Base-by-base conservation (phyloP, 495 filamentous ascomycete genomes). In the Aspergillus biplanus region DNA sequence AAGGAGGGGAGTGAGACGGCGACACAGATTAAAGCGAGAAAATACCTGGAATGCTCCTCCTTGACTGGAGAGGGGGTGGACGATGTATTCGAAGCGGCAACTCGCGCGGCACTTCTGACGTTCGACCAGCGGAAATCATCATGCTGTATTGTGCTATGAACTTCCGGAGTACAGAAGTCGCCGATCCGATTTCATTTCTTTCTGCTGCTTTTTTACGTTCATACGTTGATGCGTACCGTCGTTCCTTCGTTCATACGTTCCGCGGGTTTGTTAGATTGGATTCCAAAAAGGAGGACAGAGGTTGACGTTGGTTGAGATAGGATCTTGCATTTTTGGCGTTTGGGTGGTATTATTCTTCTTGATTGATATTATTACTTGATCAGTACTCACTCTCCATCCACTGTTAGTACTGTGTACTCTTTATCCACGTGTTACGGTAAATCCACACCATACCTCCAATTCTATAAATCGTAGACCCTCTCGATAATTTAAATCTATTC, bases 81-180 rank as follows among this genome's bases (percentile, higher is more conserved):
- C 75, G 95, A 99, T 77, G 95, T 99, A 12, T 99, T 99, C 71
- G 95, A 99, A 73, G 95, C 95, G 33, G 95, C 95, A 8, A 99
- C 95, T 58, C 85, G 95, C 70, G 94, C 95, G n/a, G 93, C 95
- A 33, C 80, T 99, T 58, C 83, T 97, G 18, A 94, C 88, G 39
- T 95, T 96, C 61, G 94, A 98, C 69, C 94, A 94, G 75, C 86
- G 88, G 32, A 91, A 96, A 74, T 85, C 87, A 62, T 78, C 57
- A 16, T 98, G 95, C 83, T 99, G 95, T 77, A 85, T 92, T 50
- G 93, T 99, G 70, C 86, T 98, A 86, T 99, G 80, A 93, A 27
- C 21, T 27, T 27, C 21, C 21, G 2, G 21, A 27, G 1, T 27
- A 27, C 21, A 27, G 21, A 27, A 27, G 21, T 27, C 21, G 21